Evolutionary conservation across 1,284 basidiomycete genomes (phyloP), one percentile per base, ranked within the genome.

Genomic region (Pisolithus thermaeus): DNA sequence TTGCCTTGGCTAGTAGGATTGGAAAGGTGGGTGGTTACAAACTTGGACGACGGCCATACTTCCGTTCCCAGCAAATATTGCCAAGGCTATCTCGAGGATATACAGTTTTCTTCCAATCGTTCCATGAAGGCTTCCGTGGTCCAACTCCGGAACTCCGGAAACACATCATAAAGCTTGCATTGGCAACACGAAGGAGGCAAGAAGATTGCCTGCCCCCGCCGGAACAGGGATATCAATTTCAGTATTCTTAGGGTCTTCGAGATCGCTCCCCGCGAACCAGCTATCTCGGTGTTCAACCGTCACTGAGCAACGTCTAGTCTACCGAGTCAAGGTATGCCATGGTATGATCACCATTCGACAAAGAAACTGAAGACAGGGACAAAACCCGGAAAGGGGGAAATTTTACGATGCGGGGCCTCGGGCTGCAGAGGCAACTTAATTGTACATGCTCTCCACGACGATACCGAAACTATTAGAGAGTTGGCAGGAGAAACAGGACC

Each of bases 61-160:
- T 16, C 16, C 35, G 30, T 2, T 49, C 76, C 47, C 52, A 87
- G 86, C 32, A 90, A 72, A 52, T 83, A 76, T 7, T 62, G 52
- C 18, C 18, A 36, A 90, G 73, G 23, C 87, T 87, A 4, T 12
- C 86, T 20, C 18, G 18, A 20, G 18, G 81, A 60, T 77, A n/a
- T n/a, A n/a, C n/a, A 90, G 42, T 73, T 76, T 60, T 90, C 88
- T 2, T 67, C 73, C 1, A 63, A 61, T 4, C 81, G 74, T 60
- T 88, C 63, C 0, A 90, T 87, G 7, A 90, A 70, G 7, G 71
- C 73, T 63, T 90, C 88, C 12, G 90, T 69, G 44, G 90, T 83
- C 88, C 88, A 90, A 62, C 83, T 90, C 0, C 87, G 87, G 22
- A 90, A 76, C 84, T 88, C 30, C 27, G 53, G 8, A 7, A 28